These are phyloP conservation scores for Fraxinus quadrangulata DNA, from an alignment of 257 asterid genomes.

Conservation along the genomic window DNA sequence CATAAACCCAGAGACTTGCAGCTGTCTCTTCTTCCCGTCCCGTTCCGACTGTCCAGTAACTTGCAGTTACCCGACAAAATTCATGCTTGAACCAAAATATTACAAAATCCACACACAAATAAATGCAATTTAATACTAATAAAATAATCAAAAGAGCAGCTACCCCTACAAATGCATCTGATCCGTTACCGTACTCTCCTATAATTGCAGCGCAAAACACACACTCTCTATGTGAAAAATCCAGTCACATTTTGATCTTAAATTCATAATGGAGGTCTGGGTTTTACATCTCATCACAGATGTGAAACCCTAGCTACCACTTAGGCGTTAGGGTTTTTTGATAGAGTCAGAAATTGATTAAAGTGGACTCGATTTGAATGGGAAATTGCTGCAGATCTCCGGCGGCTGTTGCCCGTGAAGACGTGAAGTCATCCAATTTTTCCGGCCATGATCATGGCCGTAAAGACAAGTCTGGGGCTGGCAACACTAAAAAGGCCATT, in stretches of 20 bases:
- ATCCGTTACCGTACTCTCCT: constrained; percentile 1
- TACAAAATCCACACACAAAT: neutral
- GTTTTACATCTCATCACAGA: constrained; percentile 31
- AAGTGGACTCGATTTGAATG: constrained; percentile 34
- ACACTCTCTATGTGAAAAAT: constrained; percentile 1
- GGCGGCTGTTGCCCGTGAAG: constrained; percentile 90
- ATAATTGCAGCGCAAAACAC: neutral
- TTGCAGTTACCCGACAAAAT: constrained; percentile 12
- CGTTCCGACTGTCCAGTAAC: constrained; percentile 19
- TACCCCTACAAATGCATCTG: constrained; percentile 22
- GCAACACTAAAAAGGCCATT: constrained; percentile 44
- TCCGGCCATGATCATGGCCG: constrained; percentile 73
- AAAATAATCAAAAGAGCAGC: neutral
- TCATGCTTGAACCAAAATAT: neutral
- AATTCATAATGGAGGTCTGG: constrained; percentile 19
- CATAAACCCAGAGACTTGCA: neutral
- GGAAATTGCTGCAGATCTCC: constrained; percentile 98
- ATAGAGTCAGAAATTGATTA: neutral
- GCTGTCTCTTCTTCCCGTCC: constrained; percentile 16
- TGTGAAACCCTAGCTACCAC: constrained; percentile 43
- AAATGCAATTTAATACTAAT: neutral
- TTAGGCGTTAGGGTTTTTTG: constrained; percentile 22
- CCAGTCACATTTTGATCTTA: constrained; percentile 8
- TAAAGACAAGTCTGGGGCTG: constrained; percentile 52
- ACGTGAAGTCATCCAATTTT: constrained; percentile 72